Evolutionary conservation across 805 yeast genomes (phyloP).

Genomic region (Ogataea methanolica): DNA sequence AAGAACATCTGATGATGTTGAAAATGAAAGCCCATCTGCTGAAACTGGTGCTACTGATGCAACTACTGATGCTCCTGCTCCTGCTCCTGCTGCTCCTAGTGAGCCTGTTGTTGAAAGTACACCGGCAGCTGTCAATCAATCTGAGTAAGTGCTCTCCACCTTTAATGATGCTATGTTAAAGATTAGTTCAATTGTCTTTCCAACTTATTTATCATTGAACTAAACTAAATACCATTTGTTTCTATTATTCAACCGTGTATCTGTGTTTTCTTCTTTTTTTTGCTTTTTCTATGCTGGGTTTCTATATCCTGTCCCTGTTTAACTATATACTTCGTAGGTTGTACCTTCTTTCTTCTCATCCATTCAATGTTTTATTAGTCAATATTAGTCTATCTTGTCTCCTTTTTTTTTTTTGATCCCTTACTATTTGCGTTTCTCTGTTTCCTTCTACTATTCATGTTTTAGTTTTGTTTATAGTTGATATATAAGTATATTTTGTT

Average conservation of each 20-base stretch:
- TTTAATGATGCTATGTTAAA: no score
- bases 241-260: background rate
- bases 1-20: background rate
- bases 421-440: background rate
- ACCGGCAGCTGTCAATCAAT: no score
- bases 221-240: background rate
- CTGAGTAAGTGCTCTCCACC: no score
- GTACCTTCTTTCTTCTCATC: background rate
- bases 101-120: no score
- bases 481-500: background rate
- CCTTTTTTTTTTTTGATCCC: background rate
- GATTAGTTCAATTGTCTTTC: background rate
- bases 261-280: background rate
- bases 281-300: background rate
- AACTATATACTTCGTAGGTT: background rate
- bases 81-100: no score
- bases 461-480: conserved; percentile 1
- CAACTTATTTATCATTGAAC: background rate
- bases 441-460: background rate
- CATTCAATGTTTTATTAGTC: background rate
- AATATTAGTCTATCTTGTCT: background rate
- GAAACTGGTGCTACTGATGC: background rate
- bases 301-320: background rate
- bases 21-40: background rate
- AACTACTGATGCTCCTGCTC: background rate